phyloP scores from a whole-genome alignment of 495 filamentous ascomycete genomes.

The Penicillium ucsense region DNA sequence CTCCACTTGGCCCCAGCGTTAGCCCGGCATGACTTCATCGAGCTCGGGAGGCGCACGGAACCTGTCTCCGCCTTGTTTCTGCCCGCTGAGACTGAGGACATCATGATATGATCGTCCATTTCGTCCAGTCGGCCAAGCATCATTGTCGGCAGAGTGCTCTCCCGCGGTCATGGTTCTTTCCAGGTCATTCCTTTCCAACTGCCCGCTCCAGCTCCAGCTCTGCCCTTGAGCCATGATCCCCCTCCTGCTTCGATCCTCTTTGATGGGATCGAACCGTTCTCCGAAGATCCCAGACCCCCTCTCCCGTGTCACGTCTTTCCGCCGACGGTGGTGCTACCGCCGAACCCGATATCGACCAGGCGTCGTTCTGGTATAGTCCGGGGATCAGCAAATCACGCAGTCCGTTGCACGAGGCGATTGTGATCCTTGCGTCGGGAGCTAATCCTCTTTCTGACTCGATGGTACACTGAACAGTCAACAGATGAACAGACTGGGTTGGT shows the following conservation, averaged over 20 bases:
- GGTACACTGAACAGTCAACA: no score
- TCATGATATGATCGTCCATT: constrained; percentile 1
- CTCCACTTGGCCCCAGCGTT: background rate
- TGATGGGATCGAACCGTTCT: background rate
- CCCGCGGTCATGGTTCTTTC: background rate
- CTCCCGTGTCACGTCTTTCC: background rate
- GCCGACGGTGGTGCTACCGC: no score
- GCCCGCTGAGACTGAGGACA: constrained; percentile 13
- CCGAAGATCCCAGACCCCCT: background rate
- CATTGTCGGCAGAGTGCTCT: no score
- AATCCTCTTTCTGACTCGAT: constrained; percentile 1
- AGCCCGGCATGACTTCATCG: constrained; percentile 20
- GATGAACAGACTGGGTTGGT: no score
- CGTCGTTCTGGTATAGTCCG: background rate
- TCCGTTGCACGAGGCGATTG: background rate
- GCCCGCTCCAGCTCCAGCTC: background rate
- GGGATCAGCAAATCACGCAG: background rate
- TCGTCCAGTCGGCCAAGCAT: no score
- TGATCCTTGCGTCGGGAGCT: constrained; percentile 1
- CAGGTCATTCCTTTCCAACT: background rate
- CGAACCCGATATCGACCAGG: no score
- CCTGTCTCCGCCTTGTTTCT: constrained; percentile 20
- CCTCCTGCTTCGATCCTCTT: background rate
- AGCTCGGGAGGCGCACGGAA: constrained; percentile 10
- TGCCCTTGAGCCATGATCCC: constrained; percentile 5